Percentiles rank a stretch among this genome's conserved stretches.
phyloP scores from a whole-genome alignment of 208 protist species.

The Crithidia expoeki region DNA sequence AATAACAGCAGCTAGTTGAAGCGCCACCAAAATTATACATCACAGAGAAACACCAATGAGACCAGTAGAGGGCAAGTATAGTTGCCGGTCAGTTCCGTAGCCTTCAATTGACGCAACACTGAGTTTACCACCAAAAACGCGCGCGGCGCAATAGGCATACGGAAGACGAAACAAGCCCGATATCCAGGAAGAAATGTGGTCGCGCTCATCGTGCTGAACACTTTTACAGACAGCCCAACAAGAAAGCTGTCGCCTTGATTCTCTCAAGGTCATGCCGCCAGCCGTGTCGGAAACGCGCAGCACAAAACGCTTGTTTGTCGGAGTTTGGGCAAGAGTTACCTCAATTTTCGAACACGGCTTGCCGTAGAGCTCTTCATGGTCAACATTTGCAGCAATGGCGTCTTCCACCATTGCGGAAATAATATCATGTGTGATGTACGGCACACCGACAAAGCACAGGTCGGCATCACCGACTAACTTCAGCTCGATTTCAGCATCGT shows the following conservation, averaged over 20 bases:
- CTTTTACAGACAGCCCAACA: conserved; percentile 64
- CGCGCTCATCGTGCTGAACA: conserved; percentile 14
- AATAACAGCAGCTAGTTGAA: too few relatives aligned
- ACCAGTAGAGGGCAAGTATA: conserved; percentile 59
- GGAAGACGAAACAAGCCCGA: conserved; percentile 66
- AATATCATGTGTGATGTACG: conserved; percentile 78
- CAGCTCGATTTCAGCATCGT: conserved; percentile 62
- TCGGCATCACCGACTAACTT: conserved; percentile 47
- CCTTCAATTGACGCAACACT: conserved; percentile 68
- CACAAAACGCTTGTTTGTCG: conserved; percentile 46
- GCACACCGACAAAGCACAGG: conserved; percentile 59
- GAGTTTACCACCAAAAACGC: conserved; percentile 62
- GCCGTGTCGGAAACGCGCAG: conserved; percentile 76
- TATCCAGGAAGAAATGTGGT: conserved; percentile 49
- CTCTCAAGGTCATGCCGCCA: conserved; percentile 60
- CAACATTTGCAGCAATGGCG: conserved; percentile 58
- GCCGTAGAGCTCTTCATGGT: conserved; percentile 56
- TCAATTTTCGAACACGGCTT: conserved; percentile 57
- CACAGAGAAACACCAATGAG: conserved; percentile 33
- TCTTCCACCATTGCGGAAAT: conserved; percentile 70
- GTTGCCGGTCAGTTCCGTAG: conserved; percentile 71
- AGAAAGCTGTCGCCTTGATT: conserved; percentile 37
- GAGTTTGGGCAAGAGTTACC: conserved; percentile 55
- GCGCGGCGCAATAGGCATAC: conserved; percentile 60
- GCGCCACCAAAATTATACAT: conserved; percentile 1